Evolutionary conservation across 2,329 filamentous ascomycete genomes (phyloP).

Genomic region (Zasmidium citrigriseum): DNA sequence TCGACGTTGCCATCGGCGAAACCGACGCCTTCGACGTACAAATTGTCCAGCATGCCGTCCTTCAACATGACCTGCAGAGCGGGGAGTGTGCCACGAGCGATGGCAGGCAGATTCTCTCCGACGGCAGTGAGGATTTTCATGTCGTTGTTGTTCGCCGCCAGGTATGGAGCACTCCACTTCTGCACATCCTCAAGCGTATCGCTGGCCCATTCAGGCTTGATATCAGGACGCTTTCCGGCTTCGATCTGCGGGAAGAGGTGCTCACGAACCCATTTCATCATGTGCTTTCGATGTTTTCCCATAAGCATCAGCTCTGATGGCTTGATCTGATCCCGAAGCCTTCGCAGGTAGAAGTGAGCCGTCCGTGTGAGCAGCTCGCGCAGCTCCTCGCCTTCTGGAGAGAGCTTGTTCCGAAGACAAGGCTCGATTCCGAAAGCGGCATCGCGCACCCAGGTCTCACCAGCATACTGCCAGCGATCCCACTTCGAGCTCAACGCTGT

Average conservation of each 20-base stretch:
- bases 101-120: conserved; percentile 36
- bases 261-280: conserved; percentile 3
- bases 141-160: neutral
- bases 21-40: conserved; percentile 32
- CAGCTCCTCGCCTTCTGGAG: neutral
- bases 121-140: conserved; percentile 8
- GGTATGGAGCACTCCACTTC: neutral
- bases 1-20: neutral
- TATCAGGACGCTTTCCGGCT: neutral
- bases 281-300: conserved; percentile 1
- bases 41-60: conserved; percentile 37
- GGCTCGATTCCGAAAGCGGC: neutral
- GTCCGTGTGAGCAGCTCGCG: neutral
- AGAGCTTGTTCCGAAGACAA: neutral
- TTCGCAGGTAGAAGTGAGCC: neutral
- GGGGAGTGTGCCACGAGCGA: conserved; percentile 35
- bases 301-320: neutral
- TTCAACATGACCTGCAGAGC: conserved; percentile 41
- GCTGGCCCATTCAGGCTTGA: conserved; percentile 1
- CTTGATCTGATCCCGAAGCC: neutral
- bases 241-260: conserved; percentile 3
- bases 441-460: neutral
- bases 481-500: neutral
- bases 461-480: neutral
- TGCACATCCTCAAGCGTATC: conserved; percentile 5